A percentile compares a stretch with the other conserved stretches of the same genome.
These are phyloP conservation scores for Stropharia rugosoannulata DNA, from an alignment of 768 basidiomycete genomes.

Conservation along the genomic window DNA sequence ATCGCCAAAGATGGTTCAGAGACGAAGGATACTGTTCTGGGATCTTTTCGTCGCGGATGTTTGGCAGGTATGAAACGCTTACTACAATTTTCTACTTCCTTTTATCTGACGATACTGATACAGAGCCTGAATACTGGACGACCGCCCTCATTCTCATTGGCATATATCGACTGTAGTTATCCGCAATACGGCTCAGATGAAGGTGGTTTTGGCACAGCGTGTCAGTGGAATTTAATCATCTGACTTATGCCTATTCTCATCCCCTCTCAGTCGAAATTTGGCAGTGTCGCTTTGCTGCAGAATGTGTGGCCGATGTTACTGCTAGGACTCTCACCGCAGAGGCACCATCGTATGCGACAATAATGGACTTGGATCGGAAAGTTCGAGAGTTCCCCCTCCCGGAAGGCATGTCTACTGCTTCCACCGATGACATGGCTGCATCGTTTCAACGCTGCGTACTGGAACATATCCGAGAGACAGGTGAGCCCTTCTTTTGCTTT, in stretches of 20 bases:
- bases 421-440: slow-evolving; percentile 32
- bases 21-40: slow-evolving; percentile 74
- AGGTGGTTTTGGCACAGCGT: slow-evolving; percentile 30
- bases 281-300: slow-evolving; percentile 62
- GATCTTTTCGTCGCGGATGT: slow-evolving; percentile 72
- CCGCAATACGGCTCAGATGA: slow-evolving; percentile 39
- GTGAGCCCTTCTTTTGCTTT: slow-evolving; percentile 20
- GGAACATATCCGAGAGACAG: slow-evolving; percentile 48
- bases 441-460: slow-evolving; percentile 46
- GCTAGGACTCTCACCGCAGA: slow-evolving; percentile 62
- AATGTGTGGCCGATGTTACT: slow-evolving; percentile 65
- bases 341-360: slow-evolving; percentile 59
- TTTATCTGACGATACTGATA: background rate
- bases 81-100: background rate
- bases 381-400: slow-evolving; percentile 66
- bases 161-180: slow-evolving; percentile 66
- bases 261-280: slow-evolving; percentile 50
- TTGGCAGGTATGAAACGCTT: slow-evolving; percentile 52
- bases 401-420: slow-evolving; percentile 35
- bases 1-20: slow-evolving; percentile 58
- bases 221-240: slow-evolving; percentile 20
- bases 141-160: slow-evolving; percentile 64
- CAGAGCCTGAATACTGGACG: slow-evolving; percentile 72
- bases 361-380: slow-evolving; percentile 67
- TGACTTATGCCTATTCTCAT: background rate